Base-by-base conservation (phyloP, 768 basidiomycete species). In the Glaciozyma martinii region DNA sequence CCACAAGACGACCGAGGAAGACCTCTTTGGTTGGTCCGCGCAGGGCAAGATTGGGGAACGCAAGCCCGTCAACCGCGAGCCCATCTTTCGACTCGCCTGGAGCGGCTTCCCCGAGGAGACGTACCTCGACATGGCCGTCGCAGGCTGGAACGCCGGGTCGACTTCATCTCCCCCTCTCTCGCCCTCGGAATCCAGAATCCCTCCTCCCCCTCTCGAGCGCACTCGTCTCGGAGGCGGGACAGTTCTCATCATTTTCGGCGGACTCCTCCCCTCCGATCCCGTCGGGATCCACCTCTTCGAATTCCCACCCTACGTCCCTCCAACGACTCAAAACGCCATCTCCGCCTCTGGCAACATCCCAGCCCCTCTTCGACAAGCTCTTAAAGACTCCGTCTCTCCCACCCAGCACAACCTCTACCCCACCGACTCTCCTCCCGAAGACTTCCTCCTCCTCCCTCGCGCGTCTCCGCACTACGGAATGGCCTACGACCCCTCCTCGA, bases 71-170 rank as follows among this genome's bases (percentile, higher is more conserved):
- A 72, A 76, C 27, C 74, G 85, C 70, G 90, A 92, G 72, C 88
- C 91, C 6, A 83, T 95, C 42, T 90, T 88, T 80, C 91, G 88
- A 74, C 78, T 93, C 8, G 79, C 86, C 1, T 95, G 90, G 91
- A 87, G 86, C 62, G 82, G 83, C 1, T 90, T 86, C 75, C 79
- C 85, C 0, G 84, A 86, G 72, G 83, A 73, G 49, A 53, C 75
- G 5, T 63, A 56, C 37, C 33, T 61, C 33, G 56, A 52, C 27
- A 53, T 47, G 32, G 47, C 53, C 7, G 15, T 50, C 1, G 29
- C 52, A 19, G 60, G 55, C 1, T 5, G 61, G 10, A 33, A n/a
- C 12, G 59, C 60, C 0, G 32, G 27, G 25, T 10, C 60, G 27
- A 80, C 6, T 84, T 86, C 37, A 32, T 47, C 60, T 3, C 40